Base-by-base conservation (phyloP, 306 rosid genomes). In the Neltuma alba region DNA sequence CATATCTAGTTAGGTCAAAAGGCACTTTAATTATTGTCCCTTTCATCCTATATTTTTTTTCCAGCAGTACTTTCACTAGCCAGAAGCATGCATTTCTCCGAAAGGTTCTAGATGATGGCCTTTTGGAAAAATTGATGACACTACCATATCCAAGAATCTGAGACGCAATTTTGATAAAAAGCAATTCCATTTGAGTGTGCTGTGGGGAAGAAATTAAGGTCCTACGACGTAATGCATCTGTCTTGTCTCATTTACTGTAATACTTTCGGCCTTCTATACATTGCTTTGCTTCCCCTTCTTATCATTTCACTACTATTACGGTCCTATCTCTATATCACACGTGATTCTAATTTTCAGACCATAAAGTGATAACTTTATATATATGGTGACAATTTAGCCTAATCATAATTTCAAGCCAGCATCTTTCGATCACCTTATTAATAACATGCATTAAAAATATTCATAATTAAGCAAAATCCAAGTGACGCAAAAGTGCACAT, bases 261-360 rank as follows among this genome's bases (percentile, higher is more conserved):
- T 48, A 75, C 81, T 81, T 75, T 69, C 81, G 21, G 76, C 76
- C 54, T 41, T 67, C 41, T 25, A n/a, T n/a, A 60, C 30, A 20
- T 61, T 61, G 67, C 79, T 78, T 82, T 82, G 79, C 81, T 74
- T 66, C 6, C 41, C 6, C 11, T 21, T 3, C 47, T 20, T 79
- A 81, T 82, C 84, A 85, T 85, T 82, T 85, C 82, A 71, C 57
- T 82, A 82, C 79, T 28, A 75, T 63, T 76, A 70, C 40, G 45
- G 86, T 79, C 82, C n/a, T n/a, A n/a, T 37, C 70, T 82, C 58
- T 85, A 3, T 79, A 75, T 81, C 72, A 75, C 83, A 70, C 79
- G 80, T 14, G 30, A 76, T 30, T 27, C 10, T 70, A 40, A 21
- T 74, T 63, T 76, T 63, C 75, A 80, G 57, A 21, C 74, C 28